Conservation (phyloP, 2,329 filamentous ascomycete species). For the Didymella sp. region DNA sequence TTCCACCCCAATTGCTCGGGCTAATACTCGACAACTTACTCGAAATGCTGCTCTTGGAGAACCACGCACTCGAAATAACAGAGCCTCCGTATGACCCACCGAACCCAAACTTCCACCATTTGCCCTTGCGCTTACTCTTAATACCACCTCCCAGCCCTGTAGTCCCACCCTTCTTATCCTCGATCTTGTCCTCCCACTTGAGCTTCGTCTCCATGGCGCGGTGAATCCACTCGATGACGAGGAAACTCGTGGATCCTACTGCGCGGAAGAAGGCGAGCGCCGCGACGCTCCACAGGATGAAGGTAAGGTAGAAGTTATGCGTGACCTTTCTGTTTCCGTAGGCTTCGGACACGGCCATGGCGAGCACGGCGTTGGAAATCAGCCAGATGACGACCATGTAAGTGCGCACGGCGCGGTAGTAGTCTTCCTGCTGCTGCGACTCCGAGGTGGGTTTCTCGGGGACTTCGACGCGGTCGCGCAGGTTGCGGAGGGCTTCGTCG, state of each 20-base stretch:
- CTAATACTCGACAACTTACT: slow-evolving; percentile 48
- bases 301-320: slow-evolving; percentile 87
- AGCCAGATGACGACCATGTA: slow-evolving; percentile 99
- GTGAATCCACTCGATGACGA: slow-evolving; percentile 82
- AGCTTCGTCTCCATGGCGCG: slow-evolving; percentile 86
- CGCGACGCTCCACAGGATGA: slow-evolving; percentile 93
- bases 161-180: slow-evolving; percentile 35
- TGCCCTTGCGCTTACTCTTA: slow-evolving; percentile 34
- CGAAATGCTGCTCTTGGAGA: slow-evolving; percentile 46
- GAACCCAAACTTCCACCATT: slow-evolving; percentile 25
- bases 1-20: slow-evolving; percentile 46
- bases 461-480: slow-evolving; percentile 91
- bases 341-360: slow-evolving; percentile 89
- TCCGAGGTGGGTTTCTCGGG: slow-evolving; percentile 68
- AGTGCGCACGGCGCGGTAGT: slow-evolving; percentile 95
- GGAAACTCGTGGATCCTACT: slow-evolving; percentile 80
- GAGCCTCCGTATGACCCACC: slow-evolving; percentile 25
- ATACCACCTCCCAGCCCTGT: slow-evolving; percentile 40
- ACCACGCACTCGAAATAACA: slow-evolving; percentile 48
- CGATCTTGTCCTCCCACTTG: slow-evolving; percentile 56
- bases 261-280: slow-evolving; percentile 86
- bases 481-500: slow-evolving; percentile 94
- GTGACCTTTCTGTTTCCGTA: slow-evolving; percentile 76
- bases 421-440: slow-evolving; percentile 91
- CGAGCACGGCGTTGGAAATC: slow-evolving; percentile 86